These are phyloP conservation scores for Neltuma alba DNA, from an alignment of 306 rosid genomes.

Conservation along the genomic window DNA sequence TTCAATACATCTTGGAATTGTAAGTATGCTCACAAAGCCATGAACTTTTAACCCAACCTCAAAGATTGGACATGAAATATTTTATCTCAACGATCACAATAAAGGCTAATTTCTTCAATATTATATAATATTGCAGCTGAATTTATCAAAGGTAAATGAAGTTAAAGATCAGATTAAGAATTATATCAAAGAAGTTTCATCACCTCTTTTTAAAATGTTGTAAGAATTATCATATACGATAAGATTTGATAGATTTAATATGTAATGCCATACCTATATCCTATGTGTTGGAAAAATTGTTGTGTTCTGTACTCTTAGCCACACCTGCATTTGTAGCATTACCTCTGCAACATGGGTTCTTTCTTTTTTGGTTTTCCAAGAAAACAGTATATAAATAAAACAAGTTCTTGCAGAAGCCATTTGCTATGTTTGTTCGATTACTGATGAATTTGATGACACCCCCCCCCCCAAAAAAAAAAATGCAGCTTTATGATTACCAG, in stretches of 20 bases:
- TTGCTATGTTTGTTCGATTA: constrained; percentile 21
- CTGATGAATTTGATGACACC: constrained; percentile 25
- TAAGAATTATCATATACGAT: background rate
- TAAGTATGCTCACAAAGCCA: background rate
- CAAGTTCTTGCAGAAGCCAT: background rate
- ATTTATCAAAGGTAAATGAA: background rate
- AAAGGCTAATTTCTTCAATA: background rate
- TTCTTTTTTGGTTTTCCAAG: background rate
- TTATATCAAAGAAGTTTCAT: background rate
- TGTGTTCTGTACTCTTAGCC: background rate
- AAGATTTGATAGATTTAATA: background rate
- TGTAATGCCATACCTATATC: background rate
- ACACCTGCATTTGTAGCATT: background rate
- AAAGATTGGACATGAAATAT: background rate
- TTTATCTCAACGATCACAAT: background rate
- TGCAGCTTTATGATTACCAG: constrained; percentile 88
- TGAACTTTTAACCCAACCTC: background rate
- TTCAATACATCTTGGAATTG: background rate
- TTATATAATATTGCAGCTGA: background rate
- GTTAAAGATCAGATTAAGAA: background rate
- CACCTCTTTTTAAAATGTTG: background rate
- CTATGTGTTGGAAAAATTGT: background rate
- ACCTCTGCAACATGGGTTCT: background rate
- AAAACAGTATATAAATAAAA: background rate
- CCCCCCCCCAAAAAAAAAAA: constrained; percentile 18